Evolutionary conservation across 139 green algal genomes (phyloP).

Genomic region (Pleodorina starrii): DNA sequence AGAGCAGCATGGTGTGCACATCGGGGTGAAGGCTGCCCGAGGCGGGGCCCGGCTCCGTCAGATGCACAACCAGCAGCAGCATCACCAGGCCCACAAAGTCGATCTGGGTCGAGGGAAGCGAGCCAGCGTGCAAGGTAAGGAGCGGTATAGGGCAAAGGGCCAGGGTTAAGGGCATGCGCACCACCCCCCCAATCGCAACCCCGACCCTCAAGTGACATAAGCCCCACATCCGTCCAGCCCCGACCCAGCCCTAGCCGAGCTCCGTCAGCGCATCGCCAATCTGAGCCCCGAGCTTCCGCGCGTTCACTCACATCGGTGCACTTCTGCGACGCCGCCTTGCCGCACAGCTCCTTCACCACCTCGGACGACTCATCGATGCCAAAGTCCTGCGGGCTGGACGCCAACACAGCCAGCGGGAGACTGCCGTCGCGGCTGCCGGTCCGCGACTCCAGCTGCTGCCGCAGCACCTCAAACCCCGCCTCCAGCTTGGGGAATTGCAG

Average conservation of each 20-base stretch:
- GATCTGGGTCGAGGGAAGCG: not conserved
- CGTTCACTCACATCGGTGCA: constrained; percentile 17
- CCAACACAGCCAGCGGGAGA: constrained; percentile 27
- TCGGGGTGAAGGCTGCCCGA: not conserved
- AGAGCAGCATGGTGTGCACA: constrained; percentile 35
- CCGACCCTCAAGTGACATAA: too few relatives aligned
- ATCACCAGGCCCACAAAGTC: constrained; percentile 50
- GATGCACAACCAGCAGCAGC: constrained; percentile 42
- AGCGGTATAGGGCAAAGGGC: too few relatives aligned
- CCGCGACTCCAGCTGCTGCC: constrained; percentile 21
- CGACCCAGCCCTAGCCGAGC: too few relatives aligned
- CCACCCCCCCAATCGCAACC: too few relatives aligned
- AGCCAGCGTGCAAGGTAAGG: not conserved
- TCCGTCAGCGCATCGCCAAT: too few relatives aligned
- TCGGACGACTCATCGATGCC: not conserved
- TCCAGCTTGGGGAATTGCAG: constrained; percentile 50
- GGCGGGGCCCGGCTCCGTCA: constrained; percentile 25
- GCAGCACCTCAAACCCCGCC: constrained; percentile 35
- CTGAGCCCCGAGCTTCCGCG: too few relatives aligned
- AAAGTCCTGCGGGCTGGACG: not conserved
- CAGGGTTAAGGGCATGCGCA: too few relatives aligned
- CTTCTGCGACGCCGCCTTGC: not conserved
- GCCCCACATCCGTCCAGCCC: too few relatives aligned
- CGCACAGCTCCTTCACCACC: not conserved
- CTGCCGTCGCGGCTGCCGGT: constrained; percentile 34